Evolutionary conservation across 441 rosid species (phyloP).

Genomic region (Croton laevigatus): DNA sequence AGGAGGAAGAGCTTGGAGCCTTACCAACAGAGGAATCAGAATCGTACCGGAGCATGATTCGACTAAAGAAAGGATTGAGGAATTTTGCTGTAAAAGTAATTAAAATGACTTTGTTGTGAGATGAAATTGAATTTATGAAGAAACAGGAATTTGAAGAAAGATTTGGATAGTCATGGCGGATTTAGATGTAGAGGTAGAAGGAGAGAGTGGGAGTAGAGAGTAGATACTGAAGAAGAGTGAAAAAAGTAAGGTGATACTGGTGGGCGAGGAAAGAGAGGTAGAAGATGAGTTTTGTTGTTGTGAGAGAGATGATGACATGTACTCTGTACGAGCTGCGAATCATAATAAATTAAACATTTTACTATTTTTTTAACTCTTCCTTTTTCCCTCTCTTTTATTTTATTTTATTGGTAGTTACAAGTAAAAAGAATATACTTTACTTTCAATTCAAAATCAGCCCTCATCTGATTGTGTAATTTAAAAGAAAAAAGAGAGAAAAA

Average conservation of each 20-base stretch:
- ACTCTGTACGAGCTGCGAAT: neutral
- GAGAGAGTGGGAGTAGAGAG: neutral
- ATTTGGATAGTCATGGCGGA: constrained; percentile 3
- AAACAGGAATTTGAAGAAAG: neutral
- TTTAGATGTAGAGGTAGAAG: neutral
- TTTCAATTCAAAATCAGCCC: too few species aligned
- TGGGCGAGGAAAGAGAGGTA: constrained; percentile 1
- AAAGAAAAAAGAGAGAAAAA: too few species aligned
- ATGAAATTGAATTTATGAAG: neutral
- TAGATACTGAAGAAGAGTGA: neutral
- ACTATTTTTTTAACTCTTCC: too few species aligned
- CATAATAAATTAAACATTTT: neutral
- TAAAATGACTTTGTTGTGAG: too few species aligned
- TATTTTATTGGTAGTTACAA: too few species aligned
- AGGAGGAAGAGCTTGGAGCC: constrained; percentile 30
- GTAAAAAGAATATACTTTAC: too few species aligned
- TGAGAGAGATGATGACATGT: neutral
- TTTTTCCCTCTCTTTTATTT: too few species aligned
- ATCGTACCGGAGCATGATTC: constrained; percentile 24
- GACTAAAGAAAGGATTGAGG: neutral
- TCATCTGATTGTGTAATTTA: too few species aligned
- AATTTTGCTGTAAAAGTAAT: neutral
- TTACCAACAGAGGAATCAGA: constrained; percentile 27
- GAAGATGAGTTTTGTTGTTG: constrained; percentile 11
- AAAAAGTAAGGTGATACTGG: neutral